Base-by-base conservation (phyloP, 257 asterid genomes). In the Linaria vulgaris region DNA sequence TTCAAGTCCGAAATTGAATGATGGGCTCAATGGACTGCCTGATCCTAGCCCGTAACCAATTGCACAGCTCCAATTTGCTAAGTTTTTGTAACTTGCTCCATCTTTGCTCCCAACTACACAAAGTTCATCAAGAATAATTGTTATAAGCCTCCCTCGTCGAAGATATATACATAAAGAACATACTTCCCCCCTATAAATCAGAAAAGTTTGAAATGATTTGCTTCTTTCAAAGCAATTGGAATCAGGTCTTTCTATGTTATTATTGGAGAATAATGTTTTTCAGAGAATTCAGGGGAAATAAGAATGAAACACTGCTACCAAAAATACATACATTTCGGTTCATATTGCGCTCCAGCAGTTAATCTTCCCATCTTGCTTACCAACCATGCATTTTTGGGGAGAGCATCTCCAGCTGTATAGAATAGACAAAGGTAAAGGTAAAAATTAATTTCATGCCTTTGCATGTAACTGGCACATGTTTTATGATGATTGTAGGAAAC, bases 311-410 rank as follows among this genome's bases (percentile, higher is more conserved):
- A 16, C 54, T 27, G 31, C 66, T 5, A 45, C 53, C 49, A 31
- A 52, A 63, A 37, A 67, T 61, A 69, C 88, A 77, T 85, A 90
- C 97, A 79, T 59, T 68, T 75, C 58, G 96, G 91, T 77, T 90
- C 96, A 74, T 87, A 87, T 72, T 90, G 96, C 71, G 85, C 95
- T 70, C 97, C 97, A 12, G 97, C 90, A 43, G 92, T 87, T 81
- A 90, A 71, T 74, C 92, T 83, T 73, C 96, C 96, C 78, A 83
- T 74, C 86, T 85, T 85, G 90, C 96, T 90, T 41, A 90, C 95
- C 66, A 90, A 73, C 97, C 97, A 90, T 48, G 96, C 96, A 24
- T 70, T 80, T 74, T 80, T 87, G 57, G 96, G 96, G 79, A 82
- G 74, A 64, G 85, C 90, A 69, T 83, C 86, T 48, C 82, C 82